phyloP scores from a whole-genome alignment of 179 eudicot species.

The Heliamphora ciliata region DNA sequence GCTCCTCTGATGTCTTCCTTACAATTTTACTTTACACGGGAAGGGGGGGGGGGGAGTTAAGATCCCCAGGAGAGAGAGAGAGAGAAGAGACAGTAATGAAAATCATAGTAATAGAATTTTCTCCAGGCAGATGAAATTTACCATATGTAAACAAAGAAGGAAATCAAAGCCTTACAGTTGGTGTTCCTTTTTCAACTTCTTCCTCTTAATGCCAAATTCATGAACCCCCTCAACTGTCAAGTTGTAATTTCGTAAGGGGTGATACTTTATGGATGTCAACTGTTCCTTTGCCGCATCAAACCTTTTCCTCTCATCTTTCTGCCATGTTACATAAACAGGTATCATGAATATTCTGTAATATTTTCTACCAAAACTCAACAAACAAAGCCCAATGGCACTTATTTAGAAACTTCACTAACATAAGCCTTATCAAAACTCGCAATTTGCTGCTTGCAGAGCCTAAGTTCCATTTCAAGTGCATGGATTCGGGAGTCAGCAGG shows the following conservation, averaged over 20 bases:
- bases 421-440: slow-evolving; percentile 44
- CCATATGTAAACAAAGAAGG: not conserved
- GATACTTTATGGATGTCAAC: slow-evolving; percentile 48
- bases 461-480: slow-evolving; percentile 76
- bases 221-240: slow-evolving; percentile 14
- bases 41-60: no score
- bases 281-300: slow-evolving; percentile 46
- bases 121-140: not conserved
- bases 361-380: not conserved
- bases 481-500: slow-evolving; percentile 61
- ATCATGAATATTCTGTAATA: not conserved
- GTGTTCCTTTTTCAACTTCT: slow-evolving; percentile 31
- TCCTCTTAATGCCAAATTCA: slow-evolving; percentile 30
- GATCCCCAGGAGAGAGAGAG: no score
- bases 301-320: slow-evolving; percentile 60
- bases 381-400: slow-evolving; percentile 5
- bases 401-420: slow-evolving; percentile 34
- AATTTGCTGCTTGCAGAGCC: slow-evolving; percentile 76
- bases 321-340: slow-evolving; percentile 14
- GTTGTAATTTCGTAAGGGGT: slow-evolving; percentile 46
- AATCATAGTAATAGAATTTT: not conserved
- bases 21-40: no score
- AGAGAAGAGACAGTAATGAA: not conserved
- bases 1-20: no score
- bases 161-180: slow-evolving; percentile 7